Evolutionary conservation across 2,329 filamentous ascomycete genomes (phyloP).

Genomic region (Talaromyces sp.): DNA sequence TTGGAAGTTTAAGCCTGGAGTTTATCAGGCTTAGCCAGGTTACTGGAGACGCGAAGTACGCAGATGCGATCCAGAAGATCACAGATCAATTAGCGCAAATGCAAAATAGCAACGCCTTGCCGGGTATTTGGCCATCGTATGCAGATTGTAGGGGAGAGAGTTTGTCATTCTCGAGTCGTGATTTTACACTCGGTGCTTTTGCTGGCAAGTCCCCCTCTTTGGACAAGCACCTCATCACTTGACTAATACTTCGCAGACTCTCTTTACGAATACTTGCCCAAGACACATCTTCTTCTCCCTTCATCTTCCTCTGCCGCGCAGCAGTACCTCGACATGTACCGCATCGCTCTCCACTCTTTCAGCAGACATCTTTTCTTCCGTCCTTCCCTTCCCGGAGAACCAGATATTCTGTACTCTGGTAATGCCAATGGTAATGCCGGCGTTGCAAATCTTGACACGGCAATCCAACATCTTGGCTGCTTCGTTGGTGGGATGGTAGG

Average conservation of each 20-base stretch:
- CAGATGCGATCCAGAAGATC: constrained; percentile 34
- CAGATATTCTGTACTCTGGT: constrained; percentile 45
- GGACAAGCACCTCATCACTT: not conserved
- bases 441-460: constrained; percentile 22
- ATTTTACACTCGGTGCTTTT: constrained; percentile 11
- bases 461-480: constrained; percentile 49
- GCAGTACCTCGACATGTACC: constrained; percentile 46
- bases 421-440: not conserved
- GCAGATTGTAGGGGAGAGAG: constrained; percentile 2
- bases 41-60: constrained; percentile 35
- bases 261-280: constrained; percentile 55
- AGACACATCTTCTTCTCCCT: constrained; percentile 43
- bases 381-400: constrained; percentile 34
- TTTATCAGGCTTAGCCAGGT: constrained; percentile 40
- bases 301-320: not conserved
- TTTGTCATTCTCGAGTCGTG: constrained; percentile 7
- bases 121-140: constrained; percentile 32
- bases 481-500: constrained; percentile 55
- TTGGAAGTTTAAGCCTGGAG: constrained; percentile 38
- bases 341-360: constrained; percentile 31
- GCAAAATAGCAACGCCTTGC: constrained; percentile 32
- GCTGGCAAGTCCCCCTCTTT: not conserved
- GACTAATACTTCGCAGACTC: constrained; percentile 33
- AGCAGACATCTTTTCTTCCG: not conserved
- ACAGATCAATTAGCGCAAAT: constrained; percentile 28